Conservation (phyloP, 495 filamentous ascomycete genomes). For the Neurospora terricola region DNA sequence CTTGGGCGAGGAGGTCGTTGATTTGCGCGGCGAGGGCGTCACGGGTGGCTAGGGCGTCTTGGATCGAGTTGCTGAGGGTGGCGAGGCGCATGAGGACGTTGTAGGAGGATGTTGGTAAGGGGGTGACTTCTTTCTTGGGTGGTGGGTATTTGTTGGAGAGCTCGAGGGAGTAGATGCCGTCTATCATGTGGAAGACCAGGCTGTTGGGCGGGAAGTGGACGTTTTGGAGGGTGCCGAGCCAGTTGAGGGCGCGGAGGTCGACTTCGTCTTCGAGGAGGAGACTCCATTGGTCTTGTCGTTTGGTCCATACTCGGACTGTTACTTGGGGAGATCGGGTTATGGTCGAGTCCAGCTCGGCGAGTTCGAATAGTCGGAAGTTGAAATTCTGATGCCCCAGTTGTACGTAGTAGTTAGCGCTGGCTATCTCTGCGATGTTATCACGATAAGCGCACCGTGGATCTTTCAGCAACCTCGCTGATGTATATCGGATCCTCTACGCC, state of each 20-base stretch:
- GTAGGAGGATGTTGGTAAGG: conserved; percentile 64
- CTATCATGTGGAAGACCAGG: conserved; percentile 75
- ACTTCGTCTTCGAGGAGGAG: conserved; percentile 64
- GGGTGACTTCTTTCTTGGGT: conserved; percentile 31
- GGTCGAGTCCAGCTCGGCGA: conserved; percentile 53
- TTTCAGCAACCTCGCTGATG: conserved; percentile 72
- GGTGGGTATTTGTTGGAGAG: conserved; percentile 34
- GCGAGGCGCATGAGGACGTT: conserved; percentile 82
- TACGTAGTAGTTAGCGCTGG: background rate
- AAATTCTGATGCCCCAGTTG: conserved; percentile 49
- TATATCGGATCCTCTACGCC: conserved; percentile 66
- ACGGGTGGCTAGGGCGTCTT: conserved; percentile 76
- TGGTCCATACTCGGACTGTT: conserved; percentile 69
- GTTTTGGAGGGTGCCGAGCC: conserved; percentile 68
- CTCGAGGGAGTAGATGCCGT: conserved; percentile 73
- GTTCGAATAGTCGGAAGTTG: conserved; percentile 78
- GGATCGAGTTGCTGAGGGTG: conserved; percentile 84
- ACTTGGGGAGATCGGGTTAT: conserved; percentile 56
- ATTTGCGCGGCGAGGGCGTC: conserved; percentile 70
- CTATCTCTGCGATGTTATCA: background rate
- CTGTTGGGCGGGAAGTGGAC: conserved; percentile 78
- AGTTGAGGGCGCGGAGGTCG: conserved; percentile 62
- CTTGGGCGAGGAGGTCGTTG: conserved; percentile 52
- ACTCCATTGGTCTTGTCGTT: conserved; percentile 48
- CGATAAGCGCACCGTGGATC: conserved; percentile 49